Evolutionary conservation across 2,329 filamentous ascomycete species (phyloP).

Genomic region (Magnaporthiopsis rhizophila): DNA sequence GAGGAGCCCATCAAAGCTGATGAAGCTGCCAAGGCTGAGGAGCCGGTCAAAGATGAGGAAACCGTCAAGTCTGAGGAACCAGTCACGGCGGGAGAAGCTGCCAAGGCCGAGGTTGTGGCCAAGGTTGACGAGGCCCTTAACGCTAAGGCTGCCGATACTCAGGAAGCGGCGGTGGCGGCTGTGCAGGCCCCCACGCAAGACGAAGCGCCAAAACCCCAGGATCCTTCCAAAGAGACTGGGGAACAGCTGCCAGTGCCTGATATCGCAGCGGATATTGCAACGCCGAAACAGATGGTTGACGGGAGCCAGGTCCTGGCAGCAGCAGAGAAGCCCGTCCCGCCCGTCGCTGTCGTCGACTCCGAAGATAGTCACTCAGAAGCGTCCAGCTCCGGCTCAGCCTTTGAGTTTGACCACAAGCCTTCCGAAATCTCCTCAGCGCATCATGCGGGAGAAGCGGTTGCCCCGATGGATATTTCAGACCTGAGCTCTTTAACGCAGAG

Average conservation of each 20-base stretch:
- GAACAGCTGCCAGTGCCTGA: no score
- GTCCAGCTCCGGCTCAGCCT: not conserved
- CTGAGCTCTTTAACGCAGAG: not conserved
- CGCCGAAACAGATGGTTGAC: not conserved
- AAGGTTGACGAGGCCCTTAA: not conserved
- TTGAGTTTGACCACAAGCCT: not conserved
- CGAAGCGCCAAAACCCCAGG: not conserved
- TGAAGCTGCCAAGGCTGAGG: not conserved
- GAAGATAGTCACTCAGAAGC: not conserved
- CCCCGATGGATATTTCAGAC: not conserved
- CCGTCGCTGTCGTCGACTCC: not conserved
- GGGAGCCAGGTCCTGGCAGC: not conserved
- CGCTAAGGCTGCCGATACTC: not conserved
- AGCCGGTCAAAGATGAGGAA: not conserved
- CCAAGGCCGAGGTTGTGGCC: not conserved
- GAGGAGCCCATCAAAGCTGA: not conserved
- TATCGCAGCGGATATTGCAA: not conserved
- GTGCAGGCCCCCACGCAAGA: not conserved
- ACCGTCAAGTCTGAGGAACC: conserved; percentile 6
- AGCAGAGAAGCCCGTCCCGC: not conserved
- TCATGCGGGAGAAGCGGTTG: not conserved
- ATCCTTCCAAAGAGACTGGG: not conserved
- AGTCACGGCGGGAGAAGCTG: not conserved
- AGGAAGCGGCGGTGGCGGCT: not conserved
- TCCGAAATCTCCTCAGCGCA: not conserved